Conservation (phyloP, 805 yeast species). For the Sugiyamaella valdiviana region DNA sequence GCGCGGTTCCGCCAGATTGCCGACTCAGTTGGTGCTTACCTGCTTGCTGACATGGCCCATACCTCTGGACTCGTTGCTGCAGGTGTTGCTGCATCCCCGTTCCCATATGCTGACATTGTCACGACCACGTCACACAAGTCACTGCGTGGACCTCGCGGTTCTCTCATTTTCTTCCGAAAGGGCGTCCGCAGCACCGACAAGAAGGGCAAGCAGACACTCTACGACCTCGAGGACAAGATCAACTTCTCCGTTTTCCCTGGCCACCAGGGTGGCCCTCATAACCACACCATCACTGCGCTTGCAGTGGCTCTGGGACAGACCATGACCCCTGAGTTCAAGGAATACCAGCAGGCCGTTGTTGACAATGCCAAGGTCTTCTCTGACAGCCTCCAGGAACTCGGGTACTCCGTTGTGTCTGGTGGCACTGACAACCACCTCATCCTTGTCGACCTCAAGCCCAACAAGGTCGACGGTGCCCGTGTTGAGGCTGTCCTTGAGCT, state of each 20-base stretch:
- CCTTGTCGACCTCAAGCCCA: conserved; percentile 71
- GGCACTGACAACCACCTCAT: conserved; percentile 96
- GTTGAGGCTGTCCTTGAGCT: conserved; percentile 84
- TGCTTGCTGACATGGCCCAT: conserved; percentile 95
- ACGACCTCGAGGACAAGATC: conserved; percentile 85
- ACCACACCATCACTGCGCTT: conserved; percentile 93
- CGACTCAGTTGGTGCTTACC: conserved; percentile 86
- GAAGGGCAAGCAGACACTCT: conserved; percentile 79
- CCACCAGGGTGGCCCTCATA: conserved; percentile 99
- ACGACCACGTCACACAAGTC: conserved; percentile 98
- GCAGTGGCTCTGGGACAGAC: conserved; percentile 95
- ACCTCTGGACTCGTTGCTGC: conserved; percentile 95
- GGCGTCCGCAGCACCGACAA: conserved; percentile 75
- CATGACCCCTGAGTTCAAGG: conserved; percentile 75
- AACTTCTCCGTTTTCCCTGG: conserved; percentile 98
- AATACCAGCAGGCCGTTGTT: conserved; percentile 78
- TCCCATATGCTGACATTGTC: conserved; percentile 88
- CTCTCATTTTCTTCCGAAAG: conserved; percentile 94
- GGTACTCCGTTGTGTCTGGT: conserved; percentile 74
- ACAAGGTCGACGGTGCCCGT: conserved; percentile 91
- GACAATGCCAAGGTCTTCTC: conserved; percentile 78
- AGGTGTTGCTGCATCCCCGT: conserved; percentile 88
- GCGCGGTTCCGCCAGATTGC: conserved; percentile 85
- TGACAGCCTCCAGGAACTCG: conserved; percentile 53
- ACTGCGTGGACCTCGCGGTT: conserved; percentile 98